Evolutionary conservation across 345 rosid species (phyloP), one percentile per base, ranked within the genome.

Genomic region (Rhizophora mangle): DNA sequence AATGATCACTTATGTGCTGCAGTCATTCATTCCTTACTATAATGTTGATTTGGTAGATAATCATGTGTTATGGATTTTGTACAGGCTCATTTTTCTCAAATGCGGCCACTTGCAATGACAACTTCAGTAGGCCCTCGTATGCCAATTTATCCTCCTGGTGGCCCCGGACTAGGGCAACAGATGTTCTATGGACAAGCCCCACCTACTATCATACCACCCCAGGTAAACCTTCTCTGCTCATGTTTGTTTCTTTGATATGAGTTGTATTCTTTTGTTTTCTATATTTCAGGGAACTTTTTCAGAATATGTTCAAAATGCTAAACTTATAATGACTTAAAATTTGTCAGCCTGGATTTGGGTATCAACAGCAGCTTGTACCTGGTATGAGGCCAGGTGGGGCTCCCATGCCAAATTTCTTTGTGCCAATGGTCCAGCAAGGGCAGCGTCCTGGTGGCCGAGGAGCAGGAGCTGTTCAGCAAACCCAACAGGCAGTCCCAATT

Each of bases 381-480:
- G 98, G 95, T 26, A 88, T 94, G 96, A 89, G 94, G 73, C 96
- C 92, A 57, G 90, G 89, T 53, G 91, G 79, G 9, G 86, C 70
- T 43, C 96, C 96, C 1, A 79, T 89, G 86, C 87, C 83, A 58
- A 92, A 89, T 73, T 92, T 83, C 85, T 88, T 85, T 76, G 81
- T 91, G 84, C 98, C 94, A 11, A 91, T 93, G 96, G 97, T 85
- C 72, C 98, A 89, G 76, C 98, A 90, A 76, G 88, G 91, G 8
- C 97, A 82, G 69, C 95, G 96, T 55, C 96, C 89, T 60, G 88
- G 95, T 65, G 91, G 91, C 15, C 81, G 97, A 76, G 78, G 91
- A 36, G 64, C 79, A n/a, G 95, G 95, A 59, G 84, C 79, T 49
- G 84, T 79, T 61, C 96, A 88, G 77, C 96, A 93, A 74, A 70